These are phyloP conservation scores for Seminavis robusta DNA, from an alignment of 108 stramenopile genomes.

Conservation along the genomic window DNA sequence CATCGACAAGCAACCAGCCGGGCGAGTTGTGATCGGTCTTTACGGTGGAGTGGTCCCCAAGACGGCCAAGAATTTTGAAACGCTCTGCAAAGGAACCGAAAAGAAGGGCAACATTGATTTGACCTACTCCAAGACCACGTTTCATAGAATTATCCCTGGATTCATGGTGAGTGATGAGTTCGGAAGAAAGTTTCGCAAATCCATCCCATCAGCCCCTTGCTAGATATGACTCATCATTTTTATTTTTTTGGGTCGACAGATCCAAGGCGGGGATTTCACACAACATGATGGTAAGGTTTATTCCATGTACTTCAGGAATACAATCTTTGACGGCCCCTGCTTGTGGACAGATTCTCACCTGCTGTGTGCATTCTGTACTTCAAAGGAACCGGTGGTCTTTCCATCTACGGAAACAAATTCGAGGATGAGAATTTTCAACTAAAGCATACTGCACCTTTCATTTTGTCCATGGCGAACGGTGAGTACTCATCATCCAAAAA, in stretches of 20 bases:
- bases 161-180: constrained; percentile 58
- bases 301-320: no score
- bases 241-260: background rate
- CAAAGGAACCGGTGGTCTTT: constrained; percentile 72
- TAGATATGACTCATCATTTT: background rate
- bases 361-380: no score
- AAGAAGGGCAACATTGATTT: constrained; percentile 53
- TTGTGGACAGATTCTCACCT: no score
- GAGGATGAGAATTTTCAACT: no score
- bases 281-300: constrained; percentile 91
- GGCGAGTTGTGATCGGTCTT: constrained; percentile 89
- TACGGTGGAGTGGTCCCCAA: constrained; percentile 88
- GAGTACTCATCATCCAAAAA: no score
- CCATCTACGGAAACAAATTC: constrained; percentile 87
- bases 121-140: constrained; percentile 75
- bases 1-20: constrained; percentile 66
- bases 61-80: constrained; percentile 87
- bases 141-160: constrained; percentile 92
- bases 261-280: constrained; percentile 94
- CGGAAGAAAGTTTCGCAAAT: background rate
- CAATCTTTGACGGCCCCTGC: no score
- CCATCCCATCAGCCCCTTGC: background rate
- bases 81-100: constrained; percentile 61
- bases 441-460: no score
- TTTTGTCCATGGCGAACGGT: constrained; percentile 97